Evolutionary conservation across 2,329 filamentous ascomycete genomes (phyloP), one percentile per base, ranked within the genome.

Genomic region (Chrysoporthe austroafricana): DNA sequence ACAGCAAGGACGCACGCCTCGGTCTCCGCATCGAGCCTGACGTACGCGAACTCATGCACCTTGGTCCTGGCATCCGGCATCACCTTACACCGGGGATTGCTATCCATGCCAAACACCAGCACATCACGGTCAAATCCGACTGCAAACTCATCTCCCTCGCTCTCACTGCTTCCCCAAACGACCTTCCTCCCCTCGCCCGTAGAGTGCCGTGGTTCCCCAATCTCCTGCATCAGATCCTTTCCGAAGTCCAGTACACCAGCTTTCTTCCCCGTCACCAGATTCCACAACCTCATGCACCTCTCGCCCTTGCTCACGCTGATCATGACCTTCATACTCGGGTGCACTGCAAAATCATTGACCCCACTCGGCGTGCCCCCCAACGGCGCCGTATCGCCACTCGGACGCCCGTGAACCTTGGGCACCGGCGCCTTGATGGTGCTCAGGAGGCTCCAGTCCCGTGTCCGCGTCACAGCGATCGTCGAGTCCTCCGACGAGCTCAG

Each of bases 321-420:
- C 92, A 98, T 97, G 62, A 99, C 83, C 81, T 97, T 98, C 86
- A 97, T 93, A 77, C 92, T 96, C 0, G 96, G 95, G 77, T 99
- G 96, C 36, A 99, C 91, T 2, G 95, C 93, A 77, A 99, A 97
- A 77, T 94, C 92, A 77, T 97, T 98, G 72, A 98, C 88, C 21
- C 96, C 96, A n/a, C 90, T 88, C 0, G 94, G 94, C 36, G 91
- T 88, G 60, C 89, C 91, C 21, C 93, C 94, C 13, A 90, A 86
- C 2, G 91, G 90, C 8, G 94, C 93, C 21, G 95, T 98, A 78
- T 97, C 95, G 68, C 95, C 95, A 73, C 90, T 95, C 11, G 95
- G 94, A 71, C 94, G 85, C 42, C 93, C 93, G 70, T 88, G 83
- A 2, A 89, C 84, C 78, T 94, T 96, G 3, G 96, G 91, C 71